Conservation (phyloP, 2,329 filamentous ascomycete species). For the Monosporascus cannonballus region DNA sequence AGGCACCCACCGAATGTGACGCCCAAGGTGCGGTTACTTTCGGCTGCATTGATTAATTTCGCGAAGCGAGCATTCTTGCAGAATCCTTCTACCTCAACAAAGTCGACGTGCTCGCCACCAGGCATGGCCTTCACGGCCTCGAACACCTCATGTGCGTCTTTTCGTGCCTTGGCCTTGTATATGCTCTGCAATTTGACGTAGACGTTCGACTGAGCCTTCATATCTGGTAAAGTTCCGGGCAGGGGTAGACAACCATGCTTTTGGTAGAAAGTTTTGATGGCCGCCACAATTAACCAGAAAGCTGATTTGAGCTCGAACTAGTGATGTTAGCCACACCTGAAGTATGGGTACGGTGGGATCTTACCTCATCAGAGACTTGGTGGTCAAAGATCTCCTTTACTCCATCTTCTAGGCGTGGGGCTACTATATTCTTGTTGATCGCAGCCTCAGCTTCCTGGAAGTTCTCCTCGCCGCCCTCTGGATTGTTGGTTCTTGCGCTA, state of each 20-base stretch:
- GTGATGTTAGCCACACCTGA: constrained; percentile 11
- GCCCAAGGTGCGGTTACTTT: constrained; percentile 39
- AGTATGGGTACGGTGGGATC: constrained; percentile 29
- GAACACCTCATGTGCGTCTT: constrained; percentile 71
- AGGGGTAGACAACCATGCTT: constrained; percentile 72
- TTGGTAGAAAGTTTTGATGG: constrained; percentile 70
- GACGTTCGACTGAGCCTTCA: constrained; percentile 89
- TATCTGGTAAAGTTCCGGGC: constrained; percentile 84
- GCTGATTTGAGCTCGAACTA: constrained; percentile 45
- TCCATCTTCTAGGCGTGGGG: constrained; percentile 59
- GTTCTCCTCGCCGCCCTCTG: constrained; percentile 92
- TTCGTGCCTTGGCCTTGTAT: constrained; percentile 82
- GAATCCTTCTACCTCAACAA: constrained; percentile 78
- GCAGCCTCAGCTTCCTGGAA: constrained; percentile 87
- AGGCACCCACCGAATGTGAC: constrained; percentile 47
- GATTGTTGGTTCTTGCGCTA: constrained; percentile 62
- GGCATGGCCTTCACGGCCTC: constrained; percentile 49
- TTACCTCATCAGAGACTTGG: constrained; percentile 44
- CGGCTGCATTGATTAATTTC: constrained; percentile 66
- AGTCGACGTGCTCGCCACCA: constrained; percentile 49
- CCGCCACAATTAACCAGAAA: constrained; percentile 87
- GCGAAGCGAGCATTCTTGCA: constrained; percentile 94
- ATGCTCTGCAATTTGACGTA: constrained; percentile 89
- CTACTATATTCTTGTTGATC: constrained; percentile 79
- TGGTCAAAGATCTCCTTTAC: constrained; percentile 76